A percentile compares a stretch with the other conserved stretches of the same genome.
phyloP scores from a whole-genome alignment of 2,329 filamentous ascomycete genomes.

The Cordyceps pruinosa region DNA sequence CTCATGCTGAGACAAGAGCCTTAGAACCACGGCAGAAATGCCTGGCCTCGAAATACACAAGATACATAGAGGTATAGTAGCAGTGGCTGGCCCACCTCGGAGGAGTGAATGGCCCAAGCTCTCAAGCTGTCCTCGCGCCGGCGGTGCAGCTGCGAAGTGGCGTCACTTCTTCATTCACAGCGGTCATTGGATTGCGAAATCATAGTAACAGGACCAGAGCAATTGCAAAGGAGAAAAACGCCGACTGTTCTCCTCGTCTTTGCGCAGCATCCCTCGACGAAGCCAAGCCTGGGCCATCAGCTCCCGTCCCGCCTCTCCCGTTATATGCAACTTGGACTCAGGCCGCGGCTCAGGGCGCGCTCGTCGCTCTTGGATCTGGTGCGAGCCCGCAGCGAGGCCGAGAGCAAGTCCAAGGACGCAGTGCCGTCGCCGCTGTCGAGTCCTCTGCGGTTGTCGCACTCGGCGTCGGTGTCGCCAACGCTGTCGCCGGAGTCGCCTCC shows the following conservation, averaged over 20 bases:
- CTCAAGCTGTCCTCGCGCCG: neutral
- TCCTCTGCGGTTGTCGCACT: neutral
- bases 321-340: conserved; percentile 14
- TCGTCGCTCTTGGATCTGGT: conserved; percentile 14
- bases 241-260: neutral
- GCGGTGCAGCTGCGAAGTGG: conserved; percentile 1
- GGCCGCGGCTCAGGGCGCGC: conserved; percentile 13
- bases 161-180: conserved; percentile 3
- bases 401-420: conserved; percentile 3
- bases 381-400: conserved; percentile 13
- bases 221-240: neutral
- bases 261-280: neutral
- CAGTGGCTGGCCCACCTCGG: conserved; percentile 6
- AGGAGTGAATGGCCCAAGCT: conserved; percentile 3
- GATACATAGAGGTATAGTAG: too few species aligned
- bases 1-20: too few species aligned
- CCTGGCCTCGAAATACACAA: too few species aligned
- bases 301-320: neutral
- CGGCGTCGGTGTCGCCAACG: neutral
- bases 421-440: conserved; percentile 9
- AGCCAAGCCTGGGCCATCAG: neutral
- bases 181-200: neutral
- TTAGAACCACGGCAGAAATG: too few species aligned
- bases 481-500: neutral
- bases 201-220: neutral